Percentiles rank a stretch among this genome's conserved stretches.
Conservation (phyloP, 495 filamentous ascomycete species). For the Aspergillus sclerotiicarbonarius region DNA sequence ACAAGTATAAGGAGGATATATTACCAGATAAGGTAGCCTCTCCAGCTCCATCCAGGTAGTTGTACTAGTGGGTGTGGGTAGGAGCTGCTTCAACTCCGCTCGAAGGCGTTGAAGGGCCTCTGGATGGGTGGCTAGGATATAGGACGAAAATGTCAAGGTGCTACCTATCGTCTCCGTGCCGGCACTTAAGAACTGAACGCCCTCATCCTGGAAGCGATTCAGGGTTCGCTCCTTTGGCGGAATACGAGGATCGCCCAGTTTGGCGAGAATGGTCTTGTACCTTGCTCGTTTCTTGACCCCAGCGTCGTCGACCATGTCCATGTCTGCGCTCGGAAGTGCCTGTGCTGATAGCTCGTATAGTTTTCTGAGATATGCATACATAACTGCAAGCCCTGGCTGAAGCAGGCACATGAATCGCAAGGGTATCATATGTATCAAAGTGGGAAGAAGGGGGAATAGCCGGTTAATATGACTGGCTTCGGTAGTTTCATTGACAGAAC, state of each 20-base stretch:
- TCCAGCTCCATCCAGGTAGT: constrained; percentile 45
- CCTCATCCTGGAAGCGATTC: constrained; percentile 38
- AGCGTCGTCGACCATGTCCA: not conserved
- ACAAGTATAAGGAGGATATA: not conserved
- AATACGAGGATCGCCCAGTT: constrained; percentile 23
- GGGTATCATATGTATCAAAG: constrained; percentile 19
- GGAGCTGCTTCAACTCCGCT: constrained; percentile 29
- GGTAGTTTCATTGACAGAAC: constrained; percentile 22
- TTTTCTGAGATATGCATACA: not conserved
- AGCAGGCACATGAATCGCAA: not conserved
- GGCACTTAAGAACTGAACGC: constrained; percentile 34
- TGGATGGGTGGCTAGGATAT: constrained; percentile 16
- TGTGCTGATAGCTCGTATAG: not conserved
- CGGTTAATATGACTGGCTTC: constrained; percentile 26
- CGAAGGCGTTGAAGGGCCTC: constrained; percentile 20
- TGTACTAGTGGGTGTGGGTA: constrained; percentile 25
- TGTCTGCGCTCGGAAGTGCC: not conserved
- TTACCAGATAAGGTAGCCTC: constrained; percentile 49
- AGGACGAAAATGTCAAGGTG: constrained; percentile 24
- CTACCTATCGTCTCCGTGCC: constrained; percentile 43
- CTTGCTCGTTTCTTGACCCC: not conserved
- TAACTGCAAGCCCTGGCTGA: not conserved
- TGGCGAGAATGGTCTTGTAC: constrained; percentile 22
- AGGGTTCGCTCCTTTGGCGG: constrained; percentile 24
- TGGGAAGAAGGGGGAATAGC: constrained; percentile 26